Evolutionary conservation across 2,329 filamentous ascomycete species (phyloP), one percentile per base, ranked within the genome.

Genomic region (Endoconidiophora laricicola): DNA sequence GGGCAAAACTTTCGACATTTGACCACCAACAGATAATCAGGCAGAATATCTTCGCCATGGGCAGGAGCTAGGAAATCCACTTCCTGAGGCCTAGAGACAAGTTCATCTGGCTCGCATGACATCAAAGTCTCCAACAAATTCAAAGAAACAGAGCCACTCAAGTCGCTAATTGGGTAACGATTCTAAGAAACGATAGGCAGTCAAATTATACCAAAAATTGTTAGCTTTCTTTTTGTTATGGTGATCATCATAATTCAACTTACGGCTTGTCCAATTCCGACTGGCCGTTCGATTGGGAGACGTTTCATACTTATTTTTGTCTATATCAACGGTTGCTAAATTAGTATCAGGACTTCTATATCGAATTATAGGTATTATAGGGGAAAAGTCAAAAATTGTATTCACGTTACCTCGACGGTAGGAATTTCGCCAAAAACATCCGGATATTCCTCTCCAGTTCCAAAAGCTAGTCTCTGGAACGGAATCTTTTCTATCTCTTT

Each of bases 211-310:
- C 16, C 16, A 18, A 18, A 29, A 10, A 29, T 29, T 29, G 26
- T 29, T 29, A 29, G 26, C 3, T 29, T 29, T 7, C 12, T 36
- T 46, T 36, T 46, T 14, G 4, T 6, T 12, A 6, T 10, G 2
- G 2, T 29, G 12, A 16, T 3, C 16, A 18, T 44, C 9, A 18
- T 24, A 2, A n/a, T 14, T 26, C 10, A 16, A 52, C 49, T 29
- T 38, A 49, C 47, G 36, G 45, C 49, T 44, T 52, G 49, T 14
- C 49, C 39, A 7, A 47, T 48, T 3, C 33, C 49, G 20, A 39
- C n/a, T 12, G 49, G 43, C 7, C 47, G 44, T 9, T 16, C 29
- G n/a, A 46, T 29, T 10, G 26, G 26, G 10, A 29, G 26, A 29
- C 26, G 26, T 29, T 29, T 29, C 26, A 29, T 29, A 10, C 26